Evolutionary conservation across 139 green algal genomes (phyloP).

Genomic region (Chlamydomonas eustigma): DNA sequence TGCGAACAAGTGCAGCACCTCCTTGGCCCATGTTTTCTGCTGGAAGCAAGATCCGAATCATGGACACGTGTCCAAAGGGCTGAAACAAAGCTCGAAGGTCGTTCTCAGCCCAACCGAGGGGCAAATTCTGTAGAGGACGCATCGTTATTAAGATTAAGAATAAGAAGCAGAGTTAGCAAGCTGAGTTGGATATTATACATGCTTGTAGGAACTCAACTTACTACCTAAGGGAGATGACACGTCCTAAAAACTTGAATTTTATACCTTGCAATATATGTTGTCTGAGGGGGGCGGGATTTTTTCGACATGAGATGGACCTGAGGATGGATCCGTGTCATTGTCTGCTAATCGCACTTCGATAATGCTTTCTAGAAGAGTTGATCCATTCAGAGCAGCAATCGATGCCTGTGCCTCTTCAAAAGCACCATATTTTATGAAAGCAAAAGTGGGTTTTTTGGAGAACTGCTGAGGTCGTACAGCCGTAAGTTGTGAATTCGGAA

Average conservation of each 20-base stretch:
- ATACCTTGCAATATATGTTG: constrained; percentile 16
- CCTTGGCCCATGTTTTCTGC: constrained; percentile 17
- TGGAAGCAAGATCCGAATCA: constrained; percentile 15
- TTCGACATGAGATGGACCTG: constrained; percentile 1
- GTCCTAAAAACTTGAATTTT: neutral
- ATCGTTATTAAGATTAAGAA: neutral
- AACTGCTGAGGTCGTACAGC: too few species aligned
- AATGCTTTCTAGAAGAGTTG: constrained; percentile 1
- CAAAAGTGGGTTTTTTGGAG: constrained; percentile 10
- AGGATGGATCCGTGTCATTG: constrained; percentile 8
- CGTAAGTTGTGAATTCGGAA: too few species aligned
- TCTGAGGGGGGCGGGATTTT: constrained; percentile 8
- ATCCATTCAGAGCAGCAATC: constrained; percentile 1
- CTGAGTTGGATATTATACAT: neutral
- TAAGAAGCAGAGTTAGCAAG: neutral
- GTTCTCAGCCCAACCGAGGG: neutral
- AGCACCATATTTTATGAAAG: neutral
- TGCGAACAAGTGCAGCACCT: constrained; percentile 16
- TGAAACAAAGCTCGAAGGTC: constrained; percentile 1
- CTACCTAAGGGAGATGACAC: neutral
- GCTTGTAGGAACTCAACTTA: neutral
- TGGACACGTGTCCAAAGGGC: neutral
- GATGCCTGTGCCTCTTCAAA: constrained; percentile 11
- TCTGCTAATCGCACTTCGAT: constrained; percentile 21
- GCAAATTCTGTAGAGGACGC: constrained; percentile 12